Evolutionary conservation across 2,329 filamentous ascomycete species (phyloP).

Genomic region (Trichoderma endophyticum): DNA sequence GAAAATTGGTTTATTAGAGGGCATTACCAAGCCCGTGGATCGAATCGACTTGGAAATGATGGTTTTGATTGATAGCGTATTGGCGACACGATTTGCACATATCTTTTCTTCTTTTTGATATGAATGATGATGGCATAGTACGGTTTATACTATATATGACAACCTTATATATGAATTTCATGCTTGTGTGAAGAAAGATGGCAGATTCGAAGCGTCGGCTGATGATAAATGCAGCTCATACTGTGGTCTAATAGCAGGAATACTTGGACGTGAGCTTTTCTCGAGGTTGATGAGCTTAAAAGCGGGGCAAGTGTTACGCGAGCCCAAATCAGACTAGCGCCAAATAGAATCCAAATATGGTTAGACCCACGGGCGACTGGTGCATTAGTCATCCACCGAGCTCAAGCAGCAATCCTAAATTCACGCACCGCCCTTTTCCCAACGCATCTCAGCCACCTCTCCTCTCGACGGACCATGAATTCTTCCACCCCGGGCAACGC

Average conservation of each 20-base stretch:
- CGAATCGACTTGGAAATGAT: not conserved
- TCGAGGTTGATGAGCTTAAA: not conserved
- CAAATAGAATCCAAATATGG: accelerated
- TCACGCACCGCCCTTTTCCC: not conserved
- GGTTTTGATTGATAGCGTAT: not conserved
- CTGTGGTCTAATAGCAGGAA: not conserved
- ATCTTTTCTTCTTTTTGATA: not conserved
- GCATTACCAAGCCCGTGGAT: not conserved
- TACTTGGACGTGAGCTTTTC: not conserved
- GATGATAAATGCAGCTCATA: not conserved
- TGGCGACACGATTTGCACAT: not conserved
- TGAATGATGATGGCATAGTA: not conserved
- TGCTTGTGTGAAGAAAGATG: not conserved
- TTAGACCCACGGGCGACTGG: not conserved
- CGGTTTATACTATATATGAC: not conserved
- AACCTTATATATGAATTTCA: not conserved
- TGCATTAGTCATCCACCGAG: not conserved
- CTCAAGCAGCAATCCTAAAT: not conserved
- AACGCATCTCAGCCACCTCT: not conserved
- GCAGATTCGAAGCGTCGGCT: not conserved
- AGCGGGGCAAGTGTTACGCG: not conserved
- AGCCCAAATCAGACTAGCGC: not conserved
- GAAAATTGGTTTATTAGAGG: not conserved
- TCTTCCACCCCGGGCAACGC: not conserved
- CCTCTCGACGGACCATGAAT: not conserved